phyloP scores from a whole-genome alignment of 352 stramenopile genomes.

The Aphanomyces euteiches region DNA sequence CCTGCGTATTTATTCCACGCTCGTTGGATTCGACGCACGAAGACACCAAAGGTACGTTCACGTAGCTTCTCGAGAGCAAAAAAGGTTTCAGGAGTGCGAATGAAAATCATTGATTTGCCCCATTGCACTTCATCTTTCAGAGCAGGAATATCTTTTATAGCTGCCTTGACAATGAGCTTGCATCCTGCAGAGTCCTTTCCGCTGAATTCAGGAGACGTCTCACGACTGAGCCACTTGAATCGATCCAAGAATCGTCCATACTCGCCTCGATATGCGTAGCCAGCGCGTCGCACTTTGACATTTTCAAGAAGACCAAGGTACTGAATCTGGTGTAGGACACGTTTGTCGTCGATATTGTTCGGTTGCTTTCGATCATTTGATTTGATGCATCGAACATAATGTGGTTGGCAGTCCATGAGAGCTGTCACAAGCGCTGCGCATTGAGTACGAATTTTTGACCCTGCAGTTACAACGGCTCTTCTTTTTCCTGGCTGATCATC shows the following conservation, averaged over 20 bases:
- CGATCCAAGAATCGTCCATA: slow-evolving; percentile 84
- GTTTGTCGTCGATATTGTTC: slow-evolving; percentile 80
- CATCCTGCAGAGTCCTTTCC: slow-evolving; percentile 80
- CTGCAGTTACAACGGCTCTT: slow-evolving; percentile 63
- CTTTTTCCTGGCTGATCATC: slow-evolving; percentile 56
- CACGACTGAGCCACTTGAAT: slow-evolving; percentile 73
- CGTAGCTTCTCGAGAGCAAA: slow-evolving; percentile 86
- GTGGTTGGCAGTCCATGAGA: slow-evolving; percentile 87
- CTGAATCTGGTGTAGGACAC: slow-evolving; percentile 85
- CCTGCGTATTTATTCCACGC: slow-evolving; percentile 79
- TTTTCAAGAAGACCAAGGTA: slow-evolving; percentile 86
- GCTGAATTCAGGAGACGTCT: slow-evolving; percentile 78
- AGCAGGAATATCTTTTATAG: slow-evolving; percentile 60
- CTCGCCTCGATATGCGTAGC: slow-evolving; percentile 82
- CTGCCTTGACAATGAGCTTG: slow-evolving; percentile 74
- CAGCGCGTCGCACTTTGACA: slow-evolving; percentile 80
- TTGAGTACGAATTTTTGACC: slow-evolving; percentile 82
- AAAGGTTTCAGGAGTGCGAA: slow-evolving; percentile 85
- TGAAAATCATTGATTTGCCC: slow-evolving; percentile 89
- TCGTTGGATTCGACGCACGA: slow-evolving; percentile 74
- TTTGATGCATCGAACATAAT: slow-evolving; percentile 91
- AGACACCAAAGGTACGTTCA: slow-evolving; percentile 73
- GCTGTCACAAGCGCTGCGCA: slow-evolving; percentile 82
- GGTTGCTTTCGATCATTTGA: slow-evolving; percentile 87
- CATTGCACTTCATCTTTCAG: slow-evolving; percentile 82